These are phyloP conservation scores for Deinandra increscens DNA, from an alignment of 129 eudicot genomes.

Conservation along the genomic window DNA sequence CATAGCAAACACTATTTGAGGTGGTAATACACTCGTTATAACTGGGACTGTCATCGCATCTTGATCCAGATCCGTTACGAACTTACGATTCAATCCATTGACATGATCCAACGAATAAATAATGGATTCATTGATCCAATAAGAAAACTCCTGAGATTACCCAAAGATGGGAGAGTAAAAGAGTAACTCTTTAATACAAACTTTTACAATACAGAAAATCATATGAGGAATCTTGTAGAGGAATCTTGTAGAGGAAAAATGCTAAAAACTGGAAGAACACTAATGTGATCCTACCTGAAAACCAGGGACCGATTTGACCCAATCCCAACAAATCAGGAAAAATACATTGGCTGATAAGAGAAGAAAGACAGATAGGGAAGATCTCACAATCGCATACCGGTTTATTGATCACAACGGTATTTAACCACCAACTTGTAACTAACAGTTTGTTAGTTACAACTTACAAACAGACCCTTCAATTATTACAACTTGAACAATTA, in stretches of 20 bases:
- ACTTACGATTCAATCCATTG: not conserved
- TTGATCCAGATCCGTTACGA: no score
- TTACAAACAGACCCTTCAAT: no score
- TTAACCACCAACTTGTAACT: no score
- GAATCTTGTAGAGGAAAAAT: not conserved
- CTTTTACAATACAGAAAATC: no score
- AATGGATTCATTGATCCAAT: not conserved
- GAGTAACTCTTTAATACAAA: not conserved
- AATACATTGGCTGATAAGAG: not conserved
- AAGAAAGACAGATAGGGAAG: no score
- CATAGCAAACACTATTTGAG: not conserved
- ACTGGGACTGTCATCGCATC: no score
- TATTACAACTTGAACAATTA: no score
- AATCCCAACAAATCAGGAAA: not conserved
- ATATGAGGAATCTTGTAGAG: no score
- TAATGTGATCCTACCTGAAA: not conserved
- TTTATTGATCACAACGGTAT: no score
- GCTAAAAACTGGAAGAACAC: not conserved
- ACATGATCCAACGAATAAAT: not conserved
- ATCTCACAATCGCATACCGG: no score
- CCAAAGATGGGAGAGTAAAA: not conserved
- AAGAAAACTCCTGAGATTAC: not conserved
- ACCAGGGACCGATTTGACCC: not conserved
- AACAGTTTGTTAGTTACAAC: no score
- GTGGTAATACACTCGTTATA: not conserved